Conservation (phyloP, 192 early-diverging fungal species). For the Coemansia sp. region DNA sequence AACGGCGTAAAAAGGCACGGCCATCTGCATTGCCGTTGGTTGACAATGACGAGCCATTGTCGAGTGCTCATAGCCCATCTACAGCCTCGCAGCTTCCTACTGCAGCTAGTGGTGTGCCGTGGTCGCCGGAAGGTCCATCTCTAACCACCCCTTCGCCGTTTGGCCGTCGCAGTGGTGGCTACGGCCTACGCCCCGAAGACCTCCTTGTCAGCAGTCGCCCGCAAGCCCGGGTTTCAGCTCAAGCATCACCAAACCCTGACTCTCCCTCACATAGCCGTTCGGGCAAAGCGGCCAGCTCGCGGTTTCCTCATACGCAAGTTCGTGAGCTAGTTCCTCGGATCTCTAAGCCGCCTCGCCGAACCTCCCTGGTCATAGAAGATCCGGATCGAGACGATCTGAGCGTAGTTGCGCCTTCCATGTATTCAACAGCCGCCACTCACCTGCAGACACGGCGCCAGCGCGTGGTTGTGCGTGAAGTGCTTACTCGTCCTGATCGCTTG, state of each 20-base stretch:
- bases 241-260: not conserved
- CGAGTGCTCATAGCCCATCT: not conserved
- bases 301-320: constrained; percentile 35
- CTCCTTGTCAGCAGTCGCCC: constrained; percentile 8
- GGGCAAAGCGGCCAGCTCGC: not conserved
- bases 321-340: constrained; percentile 44
- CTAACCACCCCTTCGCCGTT: constrained; percentile 15
- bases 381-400: not conserved
- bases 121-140: constrained; percentile 27
- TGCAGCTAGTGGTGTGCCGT: constrained; percentile 36
- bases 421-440: constrained; percentile 23
- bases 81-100: constrained; percentile 10
- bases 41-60: not conserved
- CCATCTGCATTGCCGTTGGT: not conserved
- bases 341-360: constrained; percentile 25
- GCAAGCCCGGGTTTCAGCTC: not conserved
- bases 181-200: constrained; percentile 35
- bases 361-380: constrained; percentile 28
- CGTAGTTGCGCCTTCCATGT: constrained; percentile 7
- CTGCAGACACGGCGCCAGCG: constrained; percentile 31
- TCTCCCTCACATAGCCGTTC: not conserved
- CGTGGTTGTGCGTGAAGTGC: constrained; percentile 23
- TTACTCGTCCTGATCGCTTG: constrained; percentile 27
- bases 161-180: constrained; percentile 21
- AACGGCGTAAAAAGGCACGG: not conserved